A percentile compares a stretch with the other conserved stretches of the same genome.
Evolutionary conservation across 176 grass and related monocot genomes (phyloP).

Genomic region (barley (Hordeum vulgare)): DNA sequence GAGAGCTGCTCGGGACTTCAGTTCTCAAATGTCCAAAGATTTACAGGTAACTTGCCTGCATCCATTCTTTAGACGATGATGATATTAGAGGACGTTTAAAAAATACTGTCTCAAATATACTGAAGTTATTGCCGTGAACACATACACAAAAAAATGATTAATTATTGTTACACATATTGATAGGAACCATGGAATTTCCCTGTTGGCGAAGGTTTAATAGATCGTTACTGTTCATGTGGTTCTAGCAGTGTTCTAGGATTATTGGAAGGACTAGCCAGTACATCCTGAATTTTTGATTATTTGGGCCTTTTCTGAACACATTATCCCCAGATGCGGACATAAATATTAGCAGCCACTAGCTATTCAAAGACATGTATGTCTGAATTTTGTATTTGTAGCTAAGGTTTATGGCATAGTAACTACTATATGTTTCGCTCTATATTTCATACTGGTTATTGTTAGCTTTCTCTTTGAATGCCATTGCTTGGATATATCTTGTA

Average conservation of each 20-base stretch:
- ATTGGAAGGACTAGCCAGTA: background rate
- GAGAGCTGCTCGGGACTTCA: slow-evolving; percentile 88
- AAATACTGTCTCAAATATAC: slow-evolving; percentile 8
- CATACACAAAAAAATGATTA: background rate
- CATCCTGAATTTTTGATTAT: background rate
- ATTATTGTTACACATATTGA: background rate
- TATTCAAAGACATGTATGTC: slow-evolving; percentile 5
- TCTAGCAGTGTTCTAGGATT: background rate
- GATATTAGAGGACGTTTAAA: background rate
- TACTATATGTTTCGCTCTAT: background rate
- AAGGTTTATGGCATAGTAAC: background rate
- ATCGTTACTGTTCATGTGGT: background rate
- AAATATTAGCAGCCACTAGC: background rate
- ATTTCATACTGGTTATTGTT: background rate
- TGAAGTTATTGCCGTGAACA: background rate
- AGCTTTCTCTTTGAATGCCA: background rate
- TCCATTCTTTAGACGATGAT: background rate
- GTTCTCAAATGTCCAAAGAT: slow-evolving; percentile 70
- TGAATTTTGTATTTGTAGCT: background rate
- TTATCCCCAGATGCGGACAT: background rate
- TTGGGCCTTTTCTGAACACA: background rate
- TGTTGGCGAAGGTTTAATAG: background rate
- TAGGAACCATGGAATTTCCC: background rate
- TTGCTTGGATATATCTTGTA: background rate
- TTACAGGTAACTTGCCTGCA: slow-evolving; percentile 62